Conservation (phyloP, 495 filamentous ascomycete species). For the Penicillium angulare region DNA sequence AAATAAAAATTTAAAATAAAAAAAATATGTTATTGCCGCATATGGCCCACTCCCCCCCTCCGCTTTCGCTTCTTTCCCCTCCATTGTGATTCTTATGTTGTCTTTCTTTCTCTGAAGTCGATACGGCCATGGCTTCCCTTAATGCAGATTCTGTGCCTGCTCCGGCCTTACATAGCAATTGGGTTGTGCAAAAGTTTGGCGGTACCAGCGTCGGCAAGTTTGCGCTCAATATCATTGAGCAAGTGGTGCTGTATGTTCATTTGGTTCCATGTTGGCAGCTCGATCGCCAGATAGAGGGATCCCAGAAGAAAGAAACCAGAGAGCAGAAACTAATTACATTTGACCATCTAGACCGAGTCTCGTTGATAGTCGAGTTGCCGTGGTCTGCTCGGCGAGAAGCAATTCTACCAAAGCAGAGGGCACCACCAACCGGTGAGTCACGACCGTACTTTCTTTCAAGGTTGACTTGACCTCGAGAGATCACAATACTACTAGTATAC, state of each 20-base stretch:
- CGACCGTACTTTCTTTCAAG: slow-evolving; percentile 4
- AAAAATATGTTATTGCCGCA: slow-evolving; percentile 12
- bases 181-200: slow-evolving; percentile 86
- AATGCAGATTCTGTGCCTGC: slow-evolving; percentile 10
- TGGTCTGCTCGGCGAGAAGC: slow-evolving; percentile 92
- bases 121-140: slow-evolving; percentile 19
- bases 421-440: slow-evolving; percentile 88
- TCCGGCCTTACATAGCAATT: slow-evolving; percentile 37
- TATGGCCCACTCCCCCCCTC: slow-evolving; percentile 31
- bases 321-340: slow-evolving; percentile 7
- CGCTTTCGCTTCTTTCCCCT: slow-evolving; percentile 32
- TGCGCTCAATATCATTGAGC: slow-evolving; percentile 65
- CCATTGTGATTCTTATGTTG: slow-evolving; percentile 8
- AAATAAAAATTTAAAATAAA: slow-evolving; percentile 14
- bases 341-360: slow-evolving; percentile 69
- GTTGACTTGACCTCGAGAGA: neutral
- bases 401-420: slow-evolving; percentile 87
- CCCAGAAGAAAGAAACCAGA: too few relatives aligned
- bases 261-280: neutral
- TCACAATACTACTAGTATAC: too few relatives aligned
- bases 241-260: slow-evolving; percentile 65
- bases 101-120: slow-evolving; percentile 5
- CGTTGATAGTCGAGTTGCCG: slow-evolving; percentile 66
- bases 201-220: slow-evolving; percentile 75
- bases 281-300: too few relatives aligned